phyloP scores from a whole-genome alignment of 352 stramenopile genomes.

The Pythium chondricola region DNA sequence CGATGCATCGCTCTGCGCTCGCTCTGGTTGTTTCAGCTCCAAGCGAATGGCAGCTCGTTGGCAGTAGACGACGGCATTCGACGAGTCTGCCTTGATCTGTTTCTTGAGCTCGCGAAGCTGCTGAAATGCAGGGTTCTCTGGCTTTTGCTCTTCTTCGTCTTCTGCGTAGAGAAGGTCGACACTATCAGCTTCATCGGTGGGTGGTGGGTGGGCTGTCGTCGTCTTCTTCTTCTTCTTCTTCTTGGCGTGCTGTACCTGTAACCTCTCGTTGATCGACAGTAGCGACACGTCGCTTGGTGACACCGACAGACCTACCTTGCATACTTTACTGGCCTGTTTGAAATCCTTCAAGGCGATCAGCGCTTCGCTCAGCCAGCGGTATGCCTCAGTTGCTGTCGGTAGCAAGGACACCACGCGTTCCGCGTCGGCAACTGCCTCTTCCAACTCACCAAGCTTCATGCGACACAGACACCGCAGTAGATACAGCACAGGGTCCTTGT shows the following conservation, averaged over 20 bases:
- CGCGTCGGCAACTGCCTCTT: constrained; percentile 7
- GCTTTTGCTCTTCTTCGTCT: not conserved
- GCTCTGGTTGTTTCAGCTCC: constrained; percentile 11
- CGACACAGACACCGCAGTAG: constrained; percentile 11
- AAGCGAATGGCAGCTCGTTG: constrained; percentile 1
- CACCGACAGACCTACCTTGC: constrained; percentile 6
- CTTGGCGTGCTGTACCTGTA: not conserved
- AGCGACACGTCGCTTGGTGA: constrained; percentile 10
- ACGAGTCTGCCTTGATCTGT: constrained; percentile 2
- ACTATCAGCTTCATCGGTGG: too few relatives aligned
- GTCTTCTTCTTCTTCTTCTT: not conserved
- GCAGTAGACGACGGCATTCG: not conserved
- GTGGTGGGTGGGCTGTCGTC: too few relatives aligned
- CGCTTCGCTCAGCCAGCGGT: constrained; percentile 11
- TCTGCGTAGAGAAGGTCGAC: too few relatives aligned
- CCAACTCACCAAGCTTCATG: constrained; percentile 11
- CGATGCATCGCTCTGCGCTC: constrained; percentile 7
- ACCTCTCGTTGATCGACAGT: not conserved
- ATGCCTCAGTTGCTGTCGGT: constrained; percentile 11
- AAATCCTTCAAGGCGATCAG: constrained; percentile 4
- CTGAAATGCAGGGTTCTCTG: constrained; percentile 9
- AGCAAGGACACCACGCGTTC: constrained; percentile 16
- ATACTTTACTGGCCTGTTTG: constrained; percentile 8
- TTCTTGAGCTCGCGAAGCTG: constrained; percentile 12
- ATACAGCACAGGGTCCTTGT: constrained; percentile 14